These are phyloP conservation scores for Boletus vermiculosoides DNA, from an alignment of 768 basidiomycete species.

Conservation along the genomic window DNA sequence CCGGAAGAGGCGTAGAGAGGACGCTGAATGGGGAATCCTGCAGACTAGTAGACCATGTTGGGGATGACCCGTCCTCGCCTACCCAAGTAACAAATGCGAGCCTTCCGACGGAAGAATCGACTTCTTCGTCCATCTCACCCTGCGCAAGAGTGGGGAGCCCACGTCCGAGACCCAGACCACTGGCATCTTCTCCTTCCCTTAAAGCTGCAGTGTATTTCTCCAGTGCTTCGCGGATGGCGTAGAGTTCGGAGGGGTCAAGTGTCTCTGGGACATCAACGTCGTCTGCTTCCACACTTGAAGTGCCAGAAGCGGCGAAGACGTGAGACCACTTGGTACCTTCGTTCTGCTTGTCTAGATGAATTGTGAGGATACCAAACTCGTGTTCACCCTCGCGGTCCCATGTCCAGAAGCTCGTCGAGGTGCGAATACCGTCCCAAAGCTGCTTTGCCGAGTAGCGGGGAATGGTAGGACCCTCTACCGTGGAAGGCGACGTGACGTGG, in stretches of 20 bases:
- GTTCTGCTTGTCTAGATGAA: slow-evolving; percentile 86
- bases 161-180: slow-evolving; percentile 60
- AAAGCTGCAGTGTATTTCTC: slow-evolving; percentile 82
- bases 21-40: slow-evolving; percentile 44
- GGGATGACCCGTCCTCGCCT: slow-evolving; percentile 44
- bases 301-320: slow-evolving; percentile 64
- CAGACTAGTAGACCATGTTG: slow-evolving; percentile 40
- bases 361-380: slow-evolving; percentile 66
- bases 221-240: slow-evolving; percentile 72
- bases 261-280: slow-evolving; percentile 83
- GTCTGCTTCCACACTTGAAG: slow-evolving; percentile 32
- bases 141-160: slow-evolving; percentile 78
- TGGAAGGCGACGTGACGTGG: slow-evolving; percentile 46
- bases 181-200: slow-evolving; percentile 54
- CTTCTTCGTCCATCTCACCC: slow-evolving; percentile 91
- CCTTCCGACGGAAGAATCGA: slow-evolving; percentile 73
- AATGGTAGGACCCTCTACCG: slow-evolving; percentile 34
- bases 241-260: slow-evolving; percentile 80
- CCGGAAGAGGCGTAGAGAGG: slow-evolving; percentile 74
- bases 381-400: slow-evolving; percentile 79
- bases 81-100: slow-evolving; percentile 69
- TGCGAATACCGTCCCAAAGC: slow-evolving; percentile 79
- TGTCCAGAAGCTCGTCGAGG: slow-evolving; percentile 87
- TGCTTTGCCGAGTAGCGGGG: slow-evolving; percentile 61
- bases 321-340: slow-evolving; percentile 85